Conservation (phyloP, 345 rosid species). For the Rhodamnia argentea region DNA sequence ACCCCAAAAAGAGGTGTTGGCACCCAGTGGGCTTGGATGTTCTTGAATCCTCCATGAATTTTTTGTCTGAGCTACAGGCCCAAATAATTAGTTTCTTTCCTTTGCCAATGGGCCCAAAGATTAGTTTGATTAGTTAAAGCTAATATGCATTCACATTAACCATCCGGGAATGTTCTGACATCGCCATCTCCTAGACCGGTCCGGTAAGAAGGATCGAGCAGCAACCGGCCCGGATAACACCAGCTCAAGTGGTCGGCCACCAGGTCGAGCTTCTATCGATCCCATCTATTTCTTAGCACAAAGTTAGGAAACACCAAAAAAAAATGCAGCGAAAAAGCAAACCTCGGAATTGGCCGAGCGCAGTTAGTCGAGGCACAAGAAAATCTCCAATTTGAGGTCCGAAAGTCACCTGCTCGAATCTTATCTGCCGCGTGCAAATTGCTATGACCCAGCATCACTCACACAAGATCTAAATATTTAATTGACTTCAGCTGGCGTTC, state of each 20-base stretch:
- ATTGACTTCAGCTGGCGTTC: not conserved
- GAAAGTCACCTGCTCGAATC: not conserved
- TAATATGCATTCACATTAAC: not conserved
- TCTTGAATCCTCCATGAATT: not conserved
- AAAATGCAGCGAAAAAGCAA: not conserved
- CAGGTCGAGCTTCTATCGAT: not conserved
- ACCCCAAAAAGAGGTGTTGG: not conserved
- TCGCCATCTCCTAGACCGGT: not conserved
- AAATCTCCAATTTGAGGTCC: not conserved
- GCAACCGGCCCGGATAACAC: not conserved
- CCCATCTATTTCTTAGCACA: not conserved
- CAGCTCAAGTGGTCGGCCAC: not conserved
- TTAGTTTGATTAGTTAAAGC: not conserved
- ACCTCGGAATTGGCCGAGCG: not conserved
- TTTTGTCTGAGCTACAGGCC: not conserved
- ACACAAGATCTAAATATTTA: not conserved
- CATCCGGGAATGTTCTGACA: not conserved
- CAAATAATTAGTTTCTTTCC: not conserved
- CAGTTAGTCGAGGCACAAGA: not conserved
- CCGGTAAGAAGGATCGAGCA: not conserved
- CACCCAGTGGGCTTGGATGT: not conserved
- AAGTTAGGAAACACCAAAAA: not conserved
- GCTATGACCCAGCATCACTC: not conserved
- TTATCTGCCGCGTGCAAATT: not conserved
- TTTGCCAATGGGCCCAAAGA: not conserved